Evolutionary conservation across 352 stramenopile species (phyloP), one percentile per base, ranked within the genome.

Genomic region (Phytophthora cryptogea): DNA sequence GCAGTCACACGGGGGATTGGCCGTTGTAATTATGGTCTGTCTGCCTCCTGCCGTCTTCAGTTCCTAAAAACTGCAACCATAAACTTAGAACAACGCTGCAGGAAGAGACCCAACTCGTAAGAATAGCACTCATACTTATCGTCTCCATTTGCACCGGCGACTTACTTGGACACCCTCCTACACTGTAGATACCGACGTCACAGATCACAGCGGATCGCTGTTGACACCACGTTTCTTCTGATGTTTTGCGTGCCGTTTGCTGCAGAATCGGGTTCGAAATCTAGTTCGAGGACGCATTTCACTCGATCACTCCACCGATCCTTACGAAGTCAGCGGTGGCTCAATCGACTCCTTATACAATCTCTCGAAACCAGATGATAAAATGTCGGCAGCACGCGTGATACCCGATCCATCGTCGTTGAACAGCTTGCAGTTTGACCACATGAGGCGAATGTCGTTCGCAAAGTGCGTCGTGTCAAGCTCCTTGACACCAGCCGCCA

Each of bases 351-450:
- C 61, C 26, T 78, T 70, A 54, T 78, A 83, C 23, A 92, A 66
- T 2, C 72, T 64, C 46, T 91, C 80, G 54, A 94, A 92, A 4
- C 80, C 83, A 3, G 58, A 63, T 6, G 78, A 79, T 9, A 94
- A 66, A 20, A 88, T 74, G 36, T 89, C 82, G 11, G 85, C 85
- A 1, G 83, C 85, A 35, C 85, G 83, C 0, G 77, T 80, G 37
- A 94, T 92, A 3, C 85, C 85, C 4, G 85, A 94, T 27, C 79
- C 82, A 28, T 92, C 83, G 44, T 94, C 85, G 57, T 94, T 94
- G 44, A 92, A 94, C 13, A 89, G 59, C 54, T 89, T 89, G 74
- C 85, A 94, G 58, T 94, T 94, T 11, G 73, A 63, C 85, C 85
- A 94, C 37, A 94, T 83, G 3, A 90, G 74, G n/a, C 79, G 83